phyloP scores from a whole-genome alignment of 306 rosid species.

The Castanea crenata region DNA sequence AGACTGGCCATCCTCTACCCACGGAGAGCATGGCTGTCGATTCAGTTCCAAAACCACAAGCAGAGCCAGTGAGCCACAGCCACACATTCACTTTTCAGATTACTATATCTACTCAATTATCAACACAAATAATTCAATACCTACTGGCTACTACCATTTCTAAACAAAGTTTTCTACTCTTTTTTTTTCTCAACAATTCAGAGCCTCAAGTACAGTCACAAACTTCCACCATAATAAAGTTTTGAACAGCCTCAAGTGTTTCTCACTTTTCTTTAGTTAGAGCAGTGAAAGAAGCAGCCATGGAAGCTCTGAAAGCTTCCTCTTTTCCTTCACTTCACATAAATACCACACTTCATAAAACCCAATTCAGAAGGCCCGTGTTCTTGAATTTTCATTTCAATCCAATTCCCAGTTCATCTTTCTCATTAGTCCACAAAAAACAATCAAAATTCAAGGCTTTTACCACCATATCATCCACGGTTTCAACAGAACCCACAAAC shows the following conservation, averaged over 20 bases:
- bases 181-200: not conserved
- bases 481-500: slow-evolving; percentile 40
- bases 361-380: slow-evolving; percentile 29
- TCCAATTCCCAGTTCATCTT: slow-evolving; percentile 16
- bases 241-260: not conserved
- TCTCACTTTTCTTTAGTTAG: not conserved
- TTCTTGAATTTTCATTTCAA: slow-evolving; percentile 22
- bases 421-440: slow-evolving; percentile 17
- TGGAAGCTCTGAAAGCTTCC: slow-evolving; percentile 53
- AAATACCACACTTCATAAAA: not conserved
- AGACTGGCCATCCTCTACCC: too few species aligned
- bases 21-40: too few species aligned
- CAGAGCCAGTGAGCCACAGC: too few species aligned
- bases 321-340: slow-evolving; percentile 40
- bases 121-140: too few species aligned
- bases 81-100: too few species aligned
- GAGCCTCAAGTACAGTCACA: not conserved
- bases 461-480: slow-evolving; percentile 53
- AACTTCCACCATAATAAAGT: not conserved
- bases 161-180: too few species aligned
- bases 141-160: too few species aligned
- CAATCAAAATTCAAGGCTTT: slow-evolving; percentile 42
- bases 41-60: too few species aligned
- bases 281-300: slow-evolving; percentile 23
- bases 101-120: too few species aligned